A percentile compares a stretch with the other conserved stretches of the same genome.
phyloP scores from a whole-genome alignment of 371 early-diverging fungal genomes.

The Neoconidiobolus thromboides region DNA sequence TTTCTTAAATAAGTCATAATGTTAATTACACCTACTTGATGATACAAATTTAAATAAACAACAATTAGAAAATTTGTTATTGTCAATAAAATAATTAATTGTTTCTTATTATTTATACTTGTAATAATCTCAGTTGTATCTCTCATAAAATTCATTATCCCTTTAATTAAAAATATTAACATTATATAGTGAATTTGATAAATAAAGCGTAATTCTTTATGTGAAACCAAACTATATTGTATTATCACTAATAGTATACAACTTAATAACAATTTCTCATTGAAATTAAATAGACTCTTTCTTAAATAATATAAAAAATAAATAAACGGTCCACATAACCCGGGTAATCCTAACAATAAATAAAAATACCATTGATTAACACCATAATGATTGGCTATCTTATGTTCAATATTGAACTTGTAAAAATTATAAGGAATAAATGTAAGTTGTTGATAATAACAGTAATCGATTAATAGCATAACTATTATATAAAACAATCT shows the following conservation, averaged over 20 bases:
- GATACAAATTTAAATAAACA: constrained; percentile 45
- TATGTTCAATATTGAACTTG: constrained; percentile 51
- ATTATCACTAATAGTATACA: background rate
- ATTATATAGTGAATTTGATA: constrained; percentile 63
- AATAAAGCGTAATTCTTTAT: constrained; percentile 89
- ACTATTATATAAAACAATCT: constrained; percentile 18
- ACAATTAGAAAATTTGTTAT: constrained; percentile 22
- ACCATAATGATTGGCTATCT: constrained; percentile 73
- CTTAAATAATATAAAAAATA: constrained; percentile 19
- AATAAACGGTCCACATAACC: constrained; percentile 26
- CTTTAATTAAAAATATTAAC: constrained; percentile 36
- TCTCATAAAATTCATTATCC: constrained; percentile 14
- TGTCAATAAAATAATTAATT: too few relatives aligned
- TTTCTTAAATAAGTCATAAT: constrained; percentile 49
- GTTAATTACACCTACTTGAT: constrained; percentile 84
- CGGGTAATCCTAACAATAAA: constrained; percentile 55
- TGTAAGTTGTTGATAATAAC: constrained; percentile 33
- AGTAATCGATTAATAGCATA: constrained; percentile 34
- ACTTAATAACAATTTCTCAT: background rate
- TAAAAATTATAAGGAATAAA: constrained; percentile 58
- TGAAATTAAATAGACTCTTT: background rate
- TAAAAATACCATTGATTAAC: constrained; percentile 82
- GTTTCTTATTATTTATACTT: too few relatives aligned
- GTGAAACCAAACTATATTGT: constrained; percentile 49
- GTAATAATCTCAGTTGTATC: constrained; percentile 31